Base-by-base conservation (phyloP, 495 filamentous ascomycete genomes). In the Penicillium fimorum region DNA sequence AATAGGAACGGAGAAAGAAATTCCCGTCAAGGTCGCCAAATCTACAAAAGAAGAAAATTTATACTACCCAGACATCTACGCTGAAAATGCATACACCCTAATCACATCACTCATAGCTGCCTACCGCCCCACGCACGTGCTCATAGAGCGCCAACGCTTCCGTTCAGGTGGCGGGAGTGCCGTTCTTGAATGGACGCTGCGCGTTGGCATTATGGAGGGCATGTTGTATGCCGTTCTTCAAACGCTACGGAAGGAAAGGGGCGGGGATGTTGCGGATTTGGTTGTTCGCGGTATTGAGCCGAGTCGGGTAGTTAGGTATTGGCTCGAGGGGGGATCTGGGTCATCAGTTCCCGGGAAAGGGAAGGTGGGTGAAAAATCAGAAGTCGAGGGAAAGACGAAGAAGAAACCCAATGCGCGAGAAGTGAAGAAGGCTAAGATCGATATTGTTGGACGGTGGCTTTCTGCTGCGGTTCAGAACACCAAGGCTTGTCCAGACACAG, bases 101-200 rank as follows among this genome's bases (percentile, higher is more conserved):
- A 59, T 92, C 51, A 73, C 63, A 3, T 65, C 75, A 1, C 73
- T 80, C 3, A 66, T 87, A 7, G 15, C 71, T 62, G 53, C 55
- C 64, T 77, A 75, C 12, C 69, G 74, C 2, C 91, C 89, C 3
- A 88, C 82, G 12, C 85, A 87, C 60, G 77, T 97, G 40, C 79
- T 97, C 2, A 92, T 97, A 52, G 93, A 97, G 72, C 85, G 89
- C 4, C 93, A 97, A 66, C 88, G 93, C 1, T 95, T 87, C 71
- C 88, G 94, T 25, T 86, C 85, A 11, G 76, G 75, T 17, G 83
- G 89, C 30, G 77, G 69, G 0, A 60, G 80, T 0, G 79, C 83
- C 7, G 82, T 97, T 3, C 82, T 85, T 35, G 90, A 97, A 70
- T 97, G 93, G 94, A 96, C 92, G 18, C 57, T 96, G 32, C 79